These are phyloP conservation scores for Pseudogymnoascus sp. DNA, from an alignment of 2,329 filamentous ascomycete genomes.

Conservation along the genomic window DNA sequence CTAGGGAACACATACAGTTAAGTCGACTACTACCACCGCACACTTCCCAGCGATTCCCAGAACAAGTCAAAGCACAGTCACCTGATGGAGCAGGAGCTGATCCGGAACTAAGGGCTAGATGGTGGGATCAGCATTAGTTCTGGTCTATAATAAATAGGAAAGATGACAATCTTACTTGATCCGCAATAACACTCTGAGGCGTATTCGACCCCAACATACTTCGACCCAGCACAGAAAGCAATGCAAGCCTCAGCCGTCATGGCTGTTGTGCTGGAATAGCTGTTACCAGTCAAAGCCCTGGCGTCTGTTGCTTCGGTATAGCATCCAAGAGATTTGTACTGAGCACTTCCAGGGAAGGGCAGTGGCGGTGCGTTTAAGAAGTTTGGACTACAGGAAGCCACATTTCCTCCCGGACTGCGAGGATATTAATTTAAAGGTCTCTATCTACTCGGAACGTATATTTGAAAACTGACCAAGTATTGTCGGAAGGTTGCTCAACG, in stretches of 20 bases:
- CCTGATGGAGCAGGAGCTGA: not conserved
- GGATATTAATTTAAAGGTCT: too few relatives aligned
- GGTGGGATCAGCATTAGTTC: not conserved
- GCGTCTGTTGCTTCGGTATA: not conserved
- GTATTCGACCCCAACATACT: slow-evolving; percentile 9
- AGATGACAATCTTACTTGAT: not conserved
- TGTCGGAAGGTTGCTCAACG: slow-evolving; percentile 37
- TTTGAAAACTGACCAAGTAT: slow-evolving; percentile 26
- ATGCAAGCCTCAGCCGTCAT: slow-evolving; percentile 10
- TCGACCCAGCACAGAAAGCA: not conserved
- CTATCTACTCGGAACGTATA: too few relatives aligned
- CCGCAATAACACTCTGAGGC: slow-evolving; percentile 5
- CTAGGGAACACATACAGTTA: slow-evolving; percentile 1
- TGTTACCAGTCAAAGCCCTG: not conserved
- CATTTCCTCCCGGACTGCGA: too few relatives aligned
- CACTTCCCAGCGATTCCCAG: slow-evolving; percentile 3
- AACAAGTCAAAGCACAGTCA: slow-evolving; percentile 9
- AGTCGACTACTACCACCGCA: slow-evolving; percentile 11
- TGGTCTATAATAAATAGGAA: not conserved
- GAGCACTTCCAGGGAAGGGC: slow-evolving; percentile 11
- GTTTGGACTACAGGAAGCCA: too few relatives aligned
- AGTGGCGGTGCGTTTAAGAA: not conserved
- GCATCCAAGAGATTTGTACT: slow-evolving; percentile 2
- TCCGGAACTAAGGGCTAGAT: not conserved
- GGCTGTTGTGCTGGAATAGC: not conserved